Evolutionary conservation across 2,329 filamentous ascomycete species (phyloP).

Genomic region (Oidium heveae): DNA sequence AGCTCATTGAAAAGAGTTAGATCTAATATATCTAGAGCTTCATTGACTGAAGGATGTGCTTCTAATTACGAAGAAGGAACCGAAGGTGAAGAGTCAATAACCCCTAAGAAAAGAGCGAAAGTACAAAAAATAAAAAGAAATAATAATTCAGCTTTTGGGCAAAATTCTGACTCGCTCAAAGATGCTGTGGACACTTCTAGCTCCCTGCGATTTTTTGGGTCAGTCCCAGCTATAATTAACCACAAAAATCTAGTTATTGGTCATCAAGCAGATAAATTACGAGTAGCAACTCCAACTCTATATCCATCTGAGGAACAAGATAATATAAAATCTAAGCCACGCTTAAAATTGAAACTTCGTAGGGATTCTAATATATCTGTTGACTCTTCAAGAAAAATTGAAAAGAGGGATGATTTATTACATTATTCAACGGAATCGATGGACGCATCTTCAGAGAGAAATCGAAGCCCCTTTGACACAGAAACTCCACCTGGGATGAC

Average conservation of each 20-base stretch:
- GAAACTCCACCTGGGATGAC: constrained; percentile 61
- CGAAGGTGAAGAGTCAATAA: constrained; percentile 16
- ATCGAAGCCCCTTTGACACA: constrained; percentile 19
- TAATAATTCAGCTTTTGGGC: constrained; percentile 46
- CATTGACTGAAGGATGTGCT: constrained; percentile 26
- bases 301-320: neutral
- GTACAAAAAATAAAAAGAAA: constrained; percentile 47
- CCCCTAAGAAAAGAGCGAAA: constrained; percentile 49
- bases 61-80: constrained; percentile 48
- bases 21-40: constrained; percentile 7
- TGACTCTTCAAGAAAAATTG: constrained; percentile 12
- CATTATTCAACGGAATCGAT: constrained; percentile 18
- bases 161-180: constrained; percentile 52
- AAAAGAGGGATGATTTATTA: constrained; percentile 13
- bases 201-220: constrained; percentile 63
- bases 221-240: constrained; percentile 28
- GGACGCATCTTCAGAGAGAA: constrained; percentile 23
- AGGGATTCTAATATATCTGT: constrained; percentile 33
- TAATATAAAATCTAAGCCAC: neutral
- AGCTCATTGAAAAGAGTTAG: constrained; percentile 12
- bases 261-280: constrained; percentile 45
- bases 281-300: constrained; percentile 40
- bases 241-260: constrained; percentile 21
- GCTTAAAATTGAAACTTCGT: constrained; percentile 20
- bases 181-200: constrained; percentile 81